Evolutionary conservation across 2,329 filamentous ascomycete genomes (phyloP).

Genomic region (Colletotrichum trifolii): DNA sequence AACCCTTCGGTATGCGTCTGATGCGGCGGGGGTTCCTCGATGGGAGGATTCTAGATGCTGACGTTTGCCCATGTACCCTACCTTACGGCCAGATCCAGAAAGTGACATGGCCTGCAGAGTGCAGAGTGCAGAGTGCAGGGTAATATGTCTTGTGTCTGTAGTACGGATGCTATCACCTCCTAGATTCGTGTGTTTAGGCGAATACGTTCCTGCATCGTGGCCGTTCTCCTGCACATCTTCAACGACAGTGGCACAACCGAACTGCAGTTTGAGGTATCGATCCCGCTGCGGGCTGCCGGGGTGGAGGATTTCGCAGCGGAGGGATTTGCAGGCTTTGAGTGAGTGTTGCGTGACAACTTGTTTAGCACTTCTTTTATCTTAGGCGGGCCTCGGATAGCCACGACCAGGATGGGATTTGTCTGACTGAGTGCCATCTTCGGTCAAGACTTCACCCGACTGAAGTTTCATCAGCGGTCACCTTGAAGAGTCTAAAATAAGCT

Average conservation of each 20-base stretch:
- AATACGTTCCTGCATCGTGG: slow-evolving; percentile 7
- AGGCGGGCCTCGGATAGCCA: neutral
- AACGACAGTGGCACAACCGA: neutral
- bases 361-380: neutral
- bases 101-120: neutral
- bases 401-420: neutral
- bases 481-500: slow-evolving; percentile 19
- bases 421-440: neutral
- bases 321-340: slow-evolving; percentile 2
- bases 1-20: no score
- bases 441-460: neutral
- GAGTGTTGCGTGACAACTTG: slow-evolving; percentile 17
- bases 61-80: neutral
- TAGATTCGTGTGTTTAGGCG: slow-evolving; percentile 14
- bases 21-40: no score
- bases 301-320: neutral
- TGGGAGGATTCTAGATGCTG: no score
- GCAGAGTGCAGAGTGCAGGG: no score
- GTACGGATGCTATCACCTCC: slow-evolving; percentile 25
- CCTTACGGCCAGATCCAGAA: slow-evolving; percentile 6
- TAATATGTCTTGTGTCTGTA: no score
- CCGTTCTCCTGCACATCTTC: no score
- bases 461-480: neutral
- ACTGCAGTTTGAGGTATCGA: slow-evolving; percentile 29
- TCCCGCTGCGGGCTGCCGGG: slow-evolving; percentile 14